Conservation (phyloP, 2,329 filamentous ascomycete genomes). For the Periglandula ipomoeae region DNA sequence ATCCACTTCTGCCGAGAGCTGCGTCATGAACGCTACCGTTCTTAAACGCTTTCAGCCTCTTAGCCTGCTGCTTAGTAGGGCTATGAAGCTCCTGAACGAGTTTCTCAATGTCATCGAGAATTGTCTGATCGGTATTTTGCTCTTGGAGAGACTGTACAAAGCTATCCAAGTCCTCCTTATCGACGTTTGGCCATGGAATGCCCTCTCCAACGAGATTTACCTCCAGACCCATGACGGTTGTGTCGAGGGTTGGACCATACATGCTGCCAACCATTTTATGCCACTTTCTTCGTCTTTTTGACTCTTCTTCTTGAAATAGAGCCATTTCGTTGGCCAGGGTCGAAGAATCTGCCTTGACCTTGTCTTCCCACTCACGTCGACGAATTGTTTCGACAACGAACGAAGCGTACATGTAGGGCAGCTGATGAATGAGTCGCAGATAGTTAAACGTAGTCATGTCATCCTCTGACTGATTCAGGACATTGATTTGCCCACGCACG, state of each 20-base stretch:
- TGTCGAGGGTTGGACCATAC: slow-evolving; percentile 59
- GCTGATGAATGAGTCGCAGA: slow-evolving; percentile 67
- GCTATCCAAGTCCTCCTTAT: slow-evolving; percentile 65
- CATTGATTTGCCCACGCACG: slow-evolving; percentile 62
- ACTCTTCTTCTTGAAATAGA: slow-evolving; percentile 84
- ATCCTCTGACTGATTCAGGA: slow-evolving; percentile 63
- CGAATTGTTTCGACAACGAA: slow-evolving; percentile 79
- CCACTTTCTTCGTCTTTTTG: slow-evolving; percentile 83
- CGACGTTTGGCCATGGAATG: slow-evolving; percentile 69
- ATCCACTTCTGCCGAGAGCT: slow-evolving; percentile 75
- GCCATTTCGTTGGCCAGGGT: slow-evolving; percentile 90
- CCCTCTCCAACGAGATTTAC: slow-evolving; percentile 76
- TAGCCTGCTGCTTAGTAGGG: slow-evolving; percentile 78
- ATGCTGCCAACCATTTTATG: slow-evolving; percentile 73
- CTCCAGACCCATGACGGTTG: slow-evolving; percentile 67
- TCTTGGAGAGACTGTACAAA: slow-evolving; percentile 60
- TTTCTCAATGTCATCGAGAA: slow-evolving; percentile 65
- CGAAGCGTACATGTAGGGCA: slow-evolving; percentile 85
- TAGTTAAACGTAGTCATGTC: slow-evolving; percentile 74
- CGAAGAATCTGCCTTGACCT: slow-evolving; percentile 78
- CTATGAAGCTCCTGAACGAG: slow-evolving; percentile 70
- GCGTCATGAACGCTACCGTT: slow-evolving; percentile 91
- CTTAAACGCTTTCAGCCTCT: slow-evolving; percentile 87
- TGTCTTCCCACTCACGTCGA: slow-evolving; percentile 83
- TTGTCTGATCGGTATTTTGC: slow-evolving; percentile 54